phyloP scores from a whole-genome alignment of 768 basidiomycete species.

The Xanthoconium purpureum region DNA sequence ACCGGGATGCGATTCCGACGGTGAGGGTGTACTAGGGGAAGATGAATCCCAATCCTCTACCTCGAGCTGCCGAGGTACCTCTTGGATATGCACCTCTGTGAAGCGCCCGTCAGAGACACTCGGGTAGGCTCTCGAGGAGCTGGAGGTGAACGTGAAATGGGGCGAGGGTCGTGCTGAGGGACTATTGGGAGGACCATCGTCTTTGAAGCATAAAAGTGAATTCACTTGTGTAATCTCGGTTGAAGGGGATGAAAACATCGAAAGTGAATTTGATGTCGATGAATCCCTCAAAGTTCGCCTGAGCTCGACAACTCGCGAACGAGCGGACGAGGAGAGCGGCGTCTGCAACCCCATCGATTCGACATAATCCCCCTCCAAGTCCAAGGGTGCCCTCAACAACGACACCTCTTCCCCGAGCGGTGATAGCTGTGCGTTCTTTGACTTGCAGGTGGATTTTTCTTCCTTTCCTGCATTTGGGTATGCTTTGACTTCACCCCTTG shows the following conservation, averaged over 20 bases:
- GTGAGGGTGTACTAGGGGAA: background rate
- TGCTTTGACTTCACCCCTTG: constrained; percentile 28
- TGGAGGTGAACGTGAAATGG: constrained; percentile 16
- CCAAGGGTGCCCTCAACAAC: constrained; percentile 16
- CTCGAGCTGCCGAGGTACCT: background rate
- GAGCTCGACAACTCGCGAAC: constrained; percentile 9
- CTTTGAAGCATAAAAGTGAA: constrained; percentile 14
- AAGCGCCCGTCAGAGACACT: background rate
- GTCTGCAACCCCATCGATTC: background rate
- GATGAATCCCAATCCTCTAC: constrained; percentile 7
- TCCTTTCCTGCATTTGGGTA: constrained; percentile 3
- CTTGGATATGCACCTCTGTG: background rate
- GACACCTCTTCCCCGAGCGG: constrained; percentile 14
- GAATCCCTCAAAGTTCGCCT: constrained; percentile 9
- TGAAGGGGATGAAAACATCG: constrained; percentile 24
- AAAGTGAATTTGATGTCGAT: background rate
- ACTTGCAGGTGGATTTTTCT: background rate
- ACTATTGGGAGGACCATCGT: constrained; percentile 9
- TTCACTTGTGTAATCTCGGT: constrained; percentile 23
- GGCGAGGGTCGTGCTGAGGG: constrained; percentile 10
- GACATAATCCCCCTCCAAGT: background rate
- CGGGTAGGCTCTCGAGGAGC: constrained; percentile 19
- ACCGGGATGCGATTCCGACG: constrained; percentile 1
- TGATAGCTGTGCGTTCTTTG: constrained; percentile 12
- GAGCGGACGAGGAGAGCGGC: background rate